These are phyloP conservation scores for Mallotus repandus DNA, from an alignment of 441 rosid species.

Conservation along the genomic window DNA sequence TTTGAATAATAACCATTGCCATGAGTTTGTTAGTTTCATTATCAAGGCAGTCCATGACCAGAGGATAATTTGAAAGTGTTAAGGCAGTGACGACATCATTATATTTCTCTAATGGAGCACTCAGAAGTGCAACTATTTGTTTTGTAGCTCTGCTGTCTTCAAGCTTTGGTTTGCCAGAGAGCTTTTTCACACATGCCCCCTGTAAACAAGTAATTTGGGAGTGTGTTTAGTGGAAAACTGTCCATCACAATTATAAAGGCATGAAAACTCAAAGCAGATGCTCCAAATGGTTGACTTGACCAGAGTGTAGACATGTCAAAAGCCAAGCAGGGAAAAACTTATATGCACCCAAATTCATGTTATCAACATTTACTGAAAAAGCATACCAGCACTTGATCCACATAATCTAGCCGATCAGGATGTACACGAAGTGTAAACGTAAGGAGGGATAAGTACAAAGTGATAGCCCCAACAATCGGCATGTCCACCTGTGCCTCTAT, in stretches of 20 bases:
- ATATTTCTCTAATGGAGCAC: slow-evolving; percentile 96
- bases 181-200: slow-evolving; percentile 94
- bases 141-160: slow-evolving; percentile 81
- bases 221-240: background rate
- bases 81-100: slow-evolving; percentile 83
- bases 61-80: slow-evolving; percentile 81
- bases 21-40: slow-evolving; percentile 83
- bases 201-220: slow-evolving; percentile 26
- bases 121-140: slow-evolving; percentile 91
- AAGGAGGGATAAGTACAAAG: slow-evolving; percentile 88
- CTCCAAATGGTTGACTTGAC: slow-evolving; percentile 9
- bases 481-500: slow-evolving; percentile 89
- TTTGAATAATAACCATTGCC: slow-evolving; percentile 90
- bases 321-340: background rate
- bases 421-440: slow-evolving; percentile 95
- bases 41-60: slow-evolving; percentile 80
- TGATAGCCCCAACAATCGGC: slow-evolving; percentile 91
- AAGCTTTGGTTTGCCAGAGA: slow-evolving; percentile 68
- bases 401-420: slow-evolving; percentile 97
- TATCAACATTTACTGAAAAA: slow-evolving; percentile 15
- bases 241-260: background rate
- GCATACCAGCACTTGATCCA: slow-evolving; percentile 95
- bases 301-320: background rate
- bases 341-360: background rate
- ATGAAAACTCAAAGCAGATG: slow-evolving; percentile 3